A percentile compares a stretch with the other conserved stretches of the same genome.
phyloP scores from a whole-genome alignment of 2,329 filamentous ascomycete species.

The Exserohilum rostratum region DNA sequence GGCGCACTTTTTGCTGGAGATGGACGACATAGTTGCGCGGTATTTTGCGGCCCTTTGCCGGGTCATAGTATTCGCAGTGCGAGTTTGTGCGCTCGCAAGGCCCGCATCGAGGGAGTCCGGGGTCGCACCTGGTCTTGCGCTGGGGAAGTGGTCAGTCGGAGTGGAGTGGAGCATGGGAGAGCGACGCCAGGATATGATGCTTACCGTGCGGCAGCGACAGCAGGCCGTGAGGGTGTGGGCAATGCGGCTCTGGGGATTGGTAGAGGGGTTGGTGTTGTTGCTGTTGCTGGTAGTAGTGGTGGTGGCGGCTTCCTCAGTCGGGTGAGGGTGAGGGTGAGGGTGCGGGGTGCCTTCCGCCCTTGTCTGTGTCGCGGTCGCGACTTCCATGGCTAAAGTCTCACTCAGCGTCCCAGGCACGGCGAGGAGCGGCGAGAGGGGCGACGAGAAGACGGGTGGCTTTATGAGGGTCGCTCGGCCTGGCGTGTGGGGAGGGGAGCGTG shows the following conservation, averaged over 20 bases:
- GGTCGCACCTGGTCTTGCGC: slow-evolving; percentile 97
- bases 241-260: slow-evolving; percentile 59
- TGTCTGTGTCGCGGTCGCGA: slow-evolving; percentile 23
- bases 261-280: slow-evolving; percentile 5
- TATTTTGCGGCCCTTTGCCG: slow-evolving; percentile 82
- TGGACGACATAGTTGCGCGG: slow-evolving; percentile 91
- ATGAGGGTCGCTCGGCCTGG: background rate
- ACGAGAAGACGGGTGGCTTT: slow-evolving; percentile 11
- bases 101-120: slow-evolving; percentile 85
- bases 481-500: slow-evolving; percentile 10
- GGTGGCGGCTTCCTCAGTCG: slow-evolving; percentile 25
- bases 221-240: slow-evolving; percentile 82
- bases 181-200: slow-evolving; percentile 22
- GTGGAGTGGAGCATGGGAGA: slow-evolving; percentile 7
- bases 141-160: slow-evolving; percentile 48
- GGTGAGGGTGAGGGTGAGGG: slow-evolving; percentile 12
- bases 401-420: slow-evolving; percentile 11
- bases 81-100: slow-evolving; percentile 93
- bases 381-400: slow-evolving; percentile 30
- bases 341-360: slow-evolving; percentile 27
- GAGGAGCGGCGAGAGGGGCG: slow-evolving; percentile 5
- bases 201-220: slow-evolving; percentile 78
- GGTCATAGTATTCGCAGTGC: slow-evolving; percentile 94
- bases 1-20: slow-evolving; percentile 83
- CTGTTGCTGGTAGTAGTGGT: background rate